phyloP scores from a whole-genome alignment of 345 rosid genomes.

The Gossypium sturtianum region DNA sequence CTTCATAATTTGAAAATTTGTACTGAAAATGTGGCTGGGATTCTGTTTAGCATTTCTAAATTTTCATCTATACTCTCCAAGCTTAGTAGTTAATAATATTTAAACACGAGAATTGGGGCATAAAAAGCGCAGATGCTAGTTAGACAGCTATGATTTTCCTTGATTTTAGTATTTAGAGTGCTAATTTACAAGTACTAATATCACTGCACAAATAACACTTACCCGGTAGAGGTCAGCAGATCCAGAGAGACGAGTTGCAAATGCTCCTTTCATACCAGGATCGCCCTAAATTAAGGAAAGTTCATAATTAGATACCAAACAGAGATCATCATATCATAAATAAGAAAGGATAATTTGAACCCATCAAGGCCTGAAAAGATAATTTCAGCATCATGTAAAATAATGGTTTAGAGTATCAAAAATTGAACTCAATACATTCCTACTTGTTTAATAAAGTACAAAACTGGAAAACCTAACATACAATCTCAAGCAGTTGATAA shows the following conservation, averaged over 20 bases:
- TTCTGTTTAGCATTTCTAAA: not conserved
- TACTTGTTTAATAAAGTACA: not conserved
- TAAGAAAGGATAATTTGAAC: not conserved
- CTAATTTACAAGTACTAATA: not conserved
- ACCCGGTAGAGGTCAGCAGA: constrained; percentile 83
- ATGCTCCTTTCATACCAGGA: constrained; percentile 81
- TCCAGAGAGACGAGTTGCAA: constrained; percentile 85
- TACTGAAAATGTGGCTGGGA: not conserved
- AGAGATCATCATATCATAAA: not conserved
- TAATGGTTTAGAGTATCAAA: not conserved
- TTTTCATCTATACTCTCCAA: not conserved
- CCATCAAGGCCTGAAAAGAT: not conserved
- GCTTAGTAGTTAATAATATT: not conserved
- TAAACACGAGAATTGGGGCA: not conserved
- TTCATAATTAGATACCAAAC: not conserved
- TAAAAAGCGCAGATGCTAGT: not conserved
- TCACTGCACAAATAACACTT: constrained; percentile 21
- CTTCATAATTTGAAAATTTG: not conserved
- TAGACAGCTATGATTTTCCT: not conserved
- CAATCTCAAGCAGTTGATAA: not conserved
- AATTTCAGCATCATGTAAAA: not conserved
- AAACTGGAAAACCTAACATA: not conserved
- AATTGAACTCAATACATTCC: not conserved
- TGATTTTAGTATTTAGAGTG: not conserved
- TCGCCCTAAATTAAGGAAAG: constrained; percentile 54